These are phyloP conservation scores for Penicillium soppii DNA, from an alignment of 495 filamentous ascomycete species.

Conservation along the genomic window DNA sequence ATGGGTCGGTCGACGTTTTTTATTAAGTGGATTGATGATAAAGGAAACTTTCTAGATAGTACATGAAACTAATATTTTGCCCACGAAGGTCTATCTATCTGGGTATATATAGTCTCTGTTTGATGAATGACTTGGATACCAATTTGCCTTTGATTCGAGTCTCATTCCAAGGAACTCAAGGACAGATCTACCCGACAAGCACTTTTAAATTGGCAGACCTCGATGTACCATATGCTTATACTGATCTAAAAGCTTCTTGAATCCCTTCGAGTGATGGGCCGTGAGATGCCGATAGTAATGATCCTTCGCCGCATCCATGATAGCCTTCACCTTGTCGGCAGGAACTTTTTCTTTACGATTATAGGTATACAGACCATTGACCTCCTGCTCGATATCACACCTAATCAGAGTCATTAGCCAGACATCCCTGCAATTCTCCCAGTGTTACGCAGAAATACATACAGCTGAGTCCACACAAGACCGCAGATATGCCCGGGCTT, in stretches of 20 bases:
- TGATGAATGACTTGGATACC: no score
- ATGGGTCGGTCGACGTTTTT: no score
- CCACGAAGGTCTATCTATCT: no score
- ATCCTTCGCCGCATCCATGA: slow-evolving; percentile 37
- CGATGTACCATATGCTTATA: slow-evolving; percentile 15
- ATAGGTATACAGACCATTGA: slow-evolving; percentile 39
- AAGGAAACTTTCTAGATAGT: no score
- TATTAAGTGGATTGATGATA: no score
- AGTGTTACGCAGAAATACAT: slow-evolving; percentile 4
- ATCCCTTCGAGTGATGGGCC: slow-evolving; percentile 18
- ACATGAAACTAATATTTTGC: no score
- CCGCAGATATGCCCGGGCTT: slow-evolving; percentile 37
- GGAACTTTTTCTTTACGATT: slow-evolving; percentile 39
- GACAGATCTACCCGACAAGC: no score
- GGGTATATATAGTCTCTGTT: no score
- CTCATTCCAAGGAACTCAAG: no score
- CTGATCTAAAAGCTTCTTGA: slow-evolving; percentile 22
- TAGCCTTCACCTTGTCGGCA: slow-evolving; percentile 26
- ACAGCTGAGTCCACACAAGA: slow-evolving; percentile 42
- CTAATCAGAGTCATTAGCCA: slow-evolving; percentile 15
- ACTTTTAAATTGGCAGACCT: neutral
- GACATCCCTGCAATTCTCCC: neutral
- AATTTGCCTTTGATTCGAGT: no score
- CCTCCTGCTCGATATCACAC: slow-evolving; percentile 42
- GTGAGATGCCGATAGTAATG: slow-evolving; percentile 33